Evolutionary conservation across 179 eudicot genomes (phyloP).

Genomic region (Corrigiola litoralis): DNA sequence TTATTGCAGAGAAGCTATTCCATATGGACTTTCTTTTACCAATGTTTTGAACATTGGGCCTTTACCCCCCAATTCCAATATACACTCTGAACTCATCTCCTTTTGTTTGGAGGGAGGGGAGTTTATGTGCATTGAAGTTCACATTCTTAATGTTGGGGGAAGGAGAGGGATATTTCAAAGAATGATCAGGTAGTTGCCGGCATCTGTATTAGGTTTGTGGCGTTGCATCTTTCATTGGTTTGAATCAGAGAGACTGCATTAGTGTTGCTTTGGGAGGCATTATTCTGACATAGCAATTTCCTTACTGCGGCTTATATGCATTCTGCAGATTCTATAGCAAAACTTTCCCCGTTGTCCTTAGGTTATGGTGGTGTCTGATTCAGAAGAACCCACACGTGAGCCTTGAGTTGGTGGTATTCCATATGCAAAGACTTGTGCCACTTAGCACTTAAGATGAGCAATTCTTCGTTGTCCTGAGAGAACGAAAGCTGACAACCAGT

Average conservation of each 20-base stretch:
- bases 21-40: constrained; percentile 31
- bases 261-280: constrained; percentile 37
- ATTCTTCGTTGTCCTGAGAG: constrained; percentile 29
- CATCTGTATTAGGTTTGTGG: constrained; percentile 41
- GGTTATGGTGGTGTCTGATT: constrained; percentile 36
- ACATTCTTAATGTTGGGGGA: constrained; percentile 31
- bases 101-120: constrained; percentile 29
- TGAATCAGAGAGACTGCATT: constrained; percentile 34
- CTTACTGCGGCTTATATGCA: constrained; percentile 35
- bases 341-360: constrained; percentile 31
- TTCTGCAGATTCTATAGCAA: constrained; percentile 39
- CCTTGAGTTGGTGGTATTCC: constrained; percentile 39
- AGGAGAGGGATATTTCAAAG: constrained; percentile 30
- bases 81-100: constrained; percentile 27
- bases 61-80: constrained; percentile 27
- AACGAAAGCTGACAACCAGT: constrained; percentile 25
- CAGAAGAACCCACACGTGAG: constrained; percentile 32
- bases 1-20: constrained; percentile 42
- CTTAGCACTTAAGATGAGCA: constrained; percentile 35
- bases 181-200: constrained; percentile 34
- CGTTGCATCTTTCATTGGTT: constrained; percentile 29
- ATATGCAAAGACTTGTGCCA: constrained; percentile 29
- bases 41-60: constrained; percentile 31
- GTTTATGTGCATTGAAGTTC: constrained; percentile 28
- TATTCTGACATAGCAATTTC: constrained; percentile 43